Base-by-base conservation (phyloP, 768 basidiomycete genomes). In the Hericium alpestre region DNA sequence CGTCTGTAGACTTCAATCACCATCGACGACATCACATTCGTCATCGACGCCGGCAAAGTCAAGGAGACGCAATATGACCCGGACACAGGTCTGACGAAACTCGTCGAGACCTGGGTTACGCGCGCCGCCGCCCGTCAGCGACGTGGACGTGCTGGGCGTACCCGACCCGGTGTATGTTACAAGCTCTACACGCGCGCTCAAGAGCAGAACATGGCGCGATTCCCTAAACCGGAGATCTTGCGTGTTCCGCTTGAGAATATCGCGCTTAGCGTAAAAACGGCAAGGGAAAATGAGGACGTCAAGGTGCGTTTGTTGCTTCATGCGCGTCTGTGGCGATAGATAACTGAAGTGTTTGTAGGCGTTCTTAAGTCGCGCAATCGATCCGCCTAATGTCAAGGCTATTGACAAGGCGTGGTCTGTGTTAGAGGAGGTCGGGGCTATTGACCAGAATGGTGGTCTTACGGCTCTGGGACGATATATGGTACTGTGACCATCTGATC, bases 101-200 rank as follows among this genome's bases (percentile, higher is more conserved):
- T 97, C n/a, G 79, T 79, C 6, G 93, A 96, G 65, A 78, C 77
- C 39, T 91, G 88, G 83, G 76, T 87, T 54, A 83, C 82, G 7
- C 80, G 77, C 58, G 93, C 93, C 0, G 86, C 88, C 3, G 88
- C 86, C 2, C 76, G 80, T 58, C 94, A 97, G 65, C 75, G 94
- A 56, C 74, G 93, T 59, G 94, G 94, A 58, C 82, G 94, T 65
- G 93, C 94, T 1, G 94, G 94, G 22, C 81, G 94, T 55, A 93
- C 88, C 2, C 82, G 79, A 58, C 82, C 86, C 0, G 91, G 90
- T 0, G 68, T 81, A 56, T 96, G 93, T 70, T 96, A 87, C 72
- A 96, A 93, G 71, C 73, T 96, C 4, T 96, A 87, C 67, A 92
- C 90, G 0, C 76, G 80, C 51, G 79, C 76, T 64, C 84, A 84